Evolutionary conservation across 2,329 filamentous ascomycete genomes (phyloP).

Genomic region (Fusarium coicis): DNA sequence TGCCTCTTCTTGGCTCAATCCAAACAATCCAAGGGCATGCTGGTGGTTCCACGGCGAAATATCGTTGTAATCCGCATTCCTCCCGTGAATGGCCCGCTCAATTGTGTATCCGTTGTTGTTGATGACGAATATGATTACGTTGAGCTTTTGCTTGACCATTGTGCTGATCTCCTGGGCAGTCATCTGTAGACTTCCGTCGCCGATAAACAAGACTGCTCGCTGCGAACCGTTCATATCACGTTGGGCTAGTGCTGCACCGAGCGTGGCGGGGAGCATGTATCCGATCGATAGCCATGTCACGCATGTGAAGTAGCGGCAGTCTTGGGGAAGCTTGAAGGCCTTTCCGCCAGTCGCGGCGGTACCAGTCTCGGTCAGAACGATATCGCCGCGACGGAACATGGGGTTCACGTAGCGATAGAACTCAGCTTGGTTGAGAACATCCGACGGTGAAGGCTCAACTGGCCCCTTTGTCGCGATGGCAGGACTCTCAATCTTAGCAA

Average conservation of each 20-base stretch:
- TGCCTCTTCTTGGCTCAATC: background rate
- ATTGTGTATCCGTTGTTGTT: slow-evolving; percentile 23
- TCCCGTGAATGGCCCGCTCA: slow-evolving; percentile 12
- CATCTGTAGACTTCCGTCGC: slow-evolving; percentile 14
- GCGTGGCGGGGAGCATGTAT: slow-evolving; percentile 20
- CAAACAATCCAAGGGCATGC: slow-evolving; percentile 11
- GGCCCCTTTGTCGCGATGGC: background rate
- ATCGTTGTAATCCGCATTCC: slow-evolving; percentile 14
- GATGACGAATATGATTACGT: slow-evolving; percentile 13
- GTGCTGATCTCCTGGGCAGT: slow-evolving; percentile 17
- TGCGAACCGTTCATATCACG: background rate
- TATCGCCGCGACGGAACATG: slow-evolving; percentile 5
- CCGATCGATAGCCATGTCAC: slow-evolving; percentile 22
- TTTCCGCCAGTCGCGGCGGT: slow-evolving; percentile 21
- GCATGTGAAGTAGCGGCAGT: background rate
- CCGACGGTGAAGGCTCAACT: background rate
- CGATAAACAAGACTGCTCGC: slow-evolving; percentile 16
- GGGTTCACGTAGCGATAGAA: slow-evolving; percentile 15
- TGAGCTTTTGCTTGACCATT: slow-evolving; percentile 14
- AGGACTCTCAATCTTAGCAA: background rate
- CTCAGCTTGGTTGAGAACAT: background rate
- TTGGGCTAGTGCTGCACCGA: slow-evolving; percentile 5
- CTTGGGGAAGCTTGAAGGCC: background rate
- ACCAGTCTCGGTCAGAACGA: slow-evolving; percentile 8
- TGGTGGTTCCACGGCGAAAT: slow-evolving; percentile 14